phyloP scores from a whole-genome alignment of 495 filamentous ascomycete species.

The Trichoderma erinaceum region DNA sequence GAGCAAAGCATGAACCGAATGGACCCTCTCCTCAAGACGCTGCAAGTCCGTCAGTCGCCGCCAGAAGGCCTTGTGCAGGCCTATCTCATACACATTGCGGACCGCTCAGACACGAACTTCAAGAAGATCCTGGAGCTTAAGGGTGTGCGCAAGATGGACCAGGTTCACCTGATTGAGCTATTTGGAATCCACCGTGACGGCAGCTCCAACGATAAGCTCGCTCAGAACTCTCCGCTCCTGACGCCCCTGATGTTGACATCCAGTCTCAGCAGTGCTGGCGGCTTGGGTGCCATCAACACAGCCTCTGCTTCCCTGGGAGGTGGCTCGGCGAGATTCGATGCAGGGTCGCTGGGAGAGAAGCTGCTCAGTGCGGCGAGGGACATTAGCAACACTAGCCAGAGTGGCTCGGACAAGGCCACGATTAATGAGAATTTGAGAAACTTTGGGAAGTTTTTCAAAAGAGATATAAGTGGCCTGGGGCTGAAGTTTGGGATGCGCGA shows the following conservation, averaged over 20 bases:
- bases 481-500: constrained; percentile 58
- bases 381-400: constrained; percentile 56
- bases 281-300: constrained; percentile 24
- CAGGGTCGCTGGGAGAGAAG: constrained; percentile 66
- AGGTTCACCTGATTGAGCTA: constrained; percentile 75
- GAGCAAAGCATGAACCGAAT: constrained; percentile 77
- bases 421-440: constrained; percentile 90
- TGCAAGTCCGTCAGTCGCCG: constrained; percentile 87
- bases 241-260: constrained; percentile 50
- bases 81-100: constrained; percentile 90
- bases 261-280: constrained; percentile 34
- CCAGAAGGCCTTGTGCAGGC: constrained; percentile 93
- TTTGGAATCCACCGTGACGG: constrained; percentile 75
- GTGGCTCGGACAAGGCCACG: constrained; percentile 41
- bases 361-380: constrained; percentile 80
- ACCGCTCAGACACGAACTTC: constrained; percentile 90
- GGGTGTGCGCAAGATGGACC: constrained; percentile 76
- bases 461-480: constrained; percentile 80
- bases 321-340: constrained; percentile 62
- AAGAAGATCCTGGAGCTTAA: constrained; percentile 92
- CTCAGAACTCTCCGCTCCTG: constrained; percentile 53
- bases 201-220: constrained; percentile 52
- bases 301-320: constrained; percentile 30
- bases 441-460: constrained; percentile 90
- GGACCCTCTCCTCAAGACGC: constrained; percentile 88